Evolutionary conservation across 805 yeast genomes (phyloP).

Genomic region (Teunomyces kruisii): DNA sequence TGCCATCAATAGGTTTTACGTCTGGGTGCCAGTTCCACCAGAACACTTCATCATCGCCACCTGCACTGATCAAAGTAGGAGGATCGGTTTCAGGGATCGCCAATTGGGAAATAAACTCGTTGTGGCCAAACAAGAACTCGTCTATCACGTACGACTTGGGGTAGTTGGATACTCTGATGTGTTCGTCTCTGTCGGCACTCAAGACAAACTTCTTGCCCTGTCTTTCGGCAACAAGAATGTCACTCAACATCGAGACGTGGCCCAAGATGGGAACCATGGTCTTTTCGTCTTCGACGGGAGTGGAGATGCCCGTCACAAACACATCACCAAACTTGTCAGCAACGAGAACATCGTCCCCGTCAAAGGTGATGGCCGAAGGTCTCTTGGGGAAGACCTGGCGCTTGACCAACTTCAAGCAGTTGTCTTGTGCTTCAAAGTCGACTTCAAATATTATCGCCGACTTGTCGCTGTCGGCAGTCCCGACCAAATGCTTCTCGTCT

Average conservation of each 20-base stretch:
- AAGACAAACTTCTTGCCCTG: constrained; percentile 54
- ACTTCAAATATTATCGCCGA: constrained; percentile 63
- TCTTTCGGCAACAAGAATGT: constrained; percentile 47
- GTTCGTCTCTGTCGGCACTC: constrained; percentile 95
- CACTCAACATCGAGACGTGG: constrained; percentile 96
- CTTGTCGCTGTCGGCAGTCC: constrained; percentile 81
- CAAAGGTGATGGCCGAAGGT: constrained; percentile 77
- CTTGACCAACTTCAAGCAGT: constrained; percentile 53
- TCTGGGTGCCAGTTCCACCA: constrained; percentile 81
- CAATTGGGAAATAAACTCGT: constrained; percentile 73
- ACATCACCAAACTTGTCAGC: constrained; percentile 98
- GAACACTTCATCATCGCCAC: constrained; percentile 79
- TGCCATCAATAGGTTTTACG: constrained; percentile 19
- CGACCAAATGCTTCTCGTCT: constrained; percentile 54
- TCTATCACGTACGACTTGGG: constrained; percentile 80
- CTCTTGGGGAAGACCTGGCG: constrained; percentile 86
- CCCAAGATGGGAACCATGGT: constrained; percentile 72
- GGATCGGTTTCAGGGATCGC: constrained; percentile 53
- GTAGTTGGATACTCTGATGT: constrained; percentile 76
- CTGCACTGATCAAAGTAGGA: constrained; percentile 69
- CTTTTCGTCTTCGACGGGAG: constrained; percentile 40
- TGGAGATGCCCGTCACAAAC: constrained; percentile 53
- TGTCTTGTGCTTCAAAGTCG: constrained; percentile 31
- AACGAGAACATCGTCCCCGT: constrained; percentile 57
- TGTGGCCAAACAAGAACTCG: constrained; percentile 83